Conservation (phyloP, 495 filamentous ascomycete species). For the Glutinoglossum americanum region DNA sequence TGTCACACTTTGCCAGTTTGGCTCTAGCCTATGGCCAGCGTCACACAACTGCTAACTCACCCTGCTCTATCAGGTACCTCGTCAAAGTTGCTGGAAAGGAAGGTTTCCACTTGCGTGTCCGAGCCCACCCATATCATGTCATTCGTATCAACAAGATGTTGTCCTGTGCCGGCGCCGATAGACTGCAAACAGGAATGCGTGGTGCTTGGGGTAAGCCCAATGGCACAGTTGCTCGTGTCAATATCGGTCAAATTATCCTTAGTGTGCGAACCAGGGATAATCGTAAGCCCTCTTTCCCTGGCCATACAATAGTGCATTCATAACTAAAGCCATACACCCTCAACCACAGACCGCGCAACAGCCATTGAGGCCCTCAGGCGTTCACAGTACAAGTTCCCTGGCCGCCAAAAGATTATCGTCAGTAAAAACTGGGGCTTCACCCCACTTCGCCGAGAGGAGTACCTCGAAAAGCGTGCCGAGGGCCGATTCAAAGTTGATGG, state of each 20-base stretch:
- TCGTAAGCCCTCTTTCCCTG: constrained; percentile 30
- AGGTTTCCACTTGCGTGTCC: constrained; percentile 95
- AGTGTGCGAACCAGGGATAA: constrained; percentile 88
- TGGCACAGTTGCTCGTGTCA: constrained; percentile 92
- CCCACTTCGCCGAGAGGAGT: constrained; percentile 88
- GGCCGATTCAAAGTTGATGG: constrained; percentile 85
- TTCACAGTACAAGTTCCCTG: constrained; percentile 99
- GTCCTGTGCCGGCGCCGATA: constrained; percentile 98
- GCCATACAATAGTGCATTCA: too few species aligned
- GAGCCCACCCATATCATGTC: constrained; percentile 97
- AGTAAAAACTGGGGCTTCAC: constrained; percentile 99
- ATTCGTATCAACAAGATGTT: constrained; percentile 99
- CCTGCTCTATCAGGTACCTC: constrained; percentile 40
- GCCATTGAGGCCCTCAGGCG: constrained; percentile 97
- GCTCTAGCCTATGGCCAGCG: too few species aligned
- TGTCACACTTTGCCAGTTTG: too few species aligned
- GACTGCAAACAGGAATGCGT: constrained; percentile 99
- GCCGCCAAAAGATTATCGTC: constrained; percentile 99
- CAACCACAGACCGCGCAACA: constrained; percentile 45
- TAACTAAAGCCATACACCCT: too few species aligned
- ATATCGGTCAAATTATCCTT: constrained; percentile 96
- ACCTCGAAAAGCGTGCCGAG: constrained; percentile 72
- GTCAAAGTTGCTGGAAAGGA: constrained; percentile 96
- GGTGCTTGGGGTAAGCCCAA: constrained; percentile 99
- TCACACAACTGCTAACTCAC: too few species aligned